Base-by-base conservation (phyloP, 2,329 filamentous ascomycete species). In the Colletotrichum chlorophyti region DNA sequence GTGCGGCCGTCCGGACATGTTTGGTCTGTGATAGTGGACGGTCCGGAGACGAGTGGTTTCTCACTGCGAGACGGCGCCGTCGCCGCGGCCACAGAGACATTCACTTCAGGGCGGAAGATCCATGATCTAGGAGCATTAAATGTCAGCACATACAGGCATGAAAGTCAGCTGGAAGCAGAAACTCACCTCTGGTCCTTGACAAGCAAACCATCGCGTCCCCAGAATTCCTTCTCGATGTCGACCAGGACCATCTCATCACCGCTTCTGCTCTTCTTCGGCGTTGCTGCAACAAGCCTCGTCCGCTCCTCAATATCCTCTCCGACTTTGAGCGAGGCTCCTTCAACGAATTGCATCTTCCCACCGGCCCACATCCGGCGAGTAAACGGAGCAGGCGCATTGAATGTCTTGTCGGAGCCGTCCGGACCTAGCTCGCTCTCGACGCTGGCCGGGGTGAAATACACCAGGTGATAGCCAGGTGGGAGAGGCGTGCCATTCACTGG, bases 281-380 rank as follows among this genome's bases (percentile, higher is more conserved):
- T 75, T 0, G 83, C 84, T 23, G 75, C 79, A 3, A 86, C 49
- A 10, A 89, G 72, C 50, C 69, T 77, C 2, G 86, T 89, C 21
- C 72, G 78, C 70, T 89, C 86, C 31, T 76, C 78, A 1, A 82
- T 82, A 17, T 76, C 70, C 60, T 87, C 81, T 1, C 84, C 85
- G 2, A 87, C 79, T 2, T 75, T 72, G 58, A 88, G 67, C 6
- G 37, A 38, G 3, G 42, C 26, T 3, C 55, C 51, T 31, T 49
- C 51, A 62, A 47, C 19, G 83, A 84, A 87, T 12, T 69, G 67
- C 70, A 89, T 83, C 53, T 77, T 74, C 0, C 87, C 87, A 2
- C 86, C 86, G 0, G 86, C 86, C 87, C 87, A 89, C 86, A 89
- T 89, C 11, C 86, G 77, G 26, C 86, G 72, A 2, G 84, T 86